These are phyloP conservation scores for Petrea volubilis DNA, from an alignment of 257 asterid species.

Conservation along the genomic window DNA sequence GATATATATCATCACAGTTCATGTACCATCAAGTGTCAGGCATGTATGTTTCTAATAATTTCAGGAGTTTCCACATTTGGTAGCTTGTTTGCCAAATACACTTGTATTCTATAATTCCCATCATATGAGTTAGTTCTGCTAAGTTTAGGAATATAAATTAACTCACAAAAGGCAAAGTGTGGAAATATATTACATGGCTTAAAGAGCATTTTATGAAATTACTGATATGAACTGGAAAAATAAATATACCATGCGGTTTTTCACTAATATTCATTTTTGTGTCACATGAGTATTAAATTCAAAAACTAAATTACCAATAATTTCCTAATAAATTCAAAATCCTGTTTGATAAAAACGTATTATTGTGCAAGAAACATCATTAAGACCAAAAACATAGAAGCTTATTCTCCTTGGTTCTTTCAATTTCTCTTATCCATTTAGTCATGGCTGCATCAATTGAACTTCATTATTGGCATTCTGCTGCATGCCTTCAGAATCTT, in stretches of 20 bases:
- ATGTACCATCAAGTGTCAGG: neutral
- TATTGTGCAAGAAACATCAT: neutral
- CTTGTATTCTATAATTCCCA: neutral
- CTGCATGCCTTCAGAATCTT: neutral
- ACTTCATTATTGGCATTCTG: neutral
- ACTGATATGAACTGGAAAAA: no score
- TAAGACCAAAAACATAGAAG: neutral
- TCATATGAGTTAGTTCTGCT: neutral
- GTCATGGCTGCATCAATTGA: neutral
- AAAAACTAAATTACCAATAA: neutral
- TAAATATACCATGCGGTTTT: no score
- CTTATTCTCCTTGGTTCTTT: neutral
- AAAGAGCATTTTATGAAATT: neutral
- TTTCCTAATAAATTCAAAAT: neutral
- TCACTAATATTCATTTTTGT: neutral
- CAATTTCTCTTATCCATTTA: neutral
- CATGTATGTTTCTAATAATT: neutral
- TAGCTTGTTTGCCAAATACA: neutral
- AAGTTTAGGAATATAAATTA: neutral
- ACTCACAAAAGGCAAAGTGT: neutral
- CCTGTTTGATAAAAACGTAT: neutral
- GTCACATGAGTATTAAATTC: neutral
- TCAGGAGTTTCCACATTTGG: neutral
- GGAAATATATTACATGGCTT: neutral
- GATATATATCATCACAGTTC: neutral